phyloP scores from a whole-genome alignment of 257 asterid genomes.

The Solanum rostratum region DNA sequence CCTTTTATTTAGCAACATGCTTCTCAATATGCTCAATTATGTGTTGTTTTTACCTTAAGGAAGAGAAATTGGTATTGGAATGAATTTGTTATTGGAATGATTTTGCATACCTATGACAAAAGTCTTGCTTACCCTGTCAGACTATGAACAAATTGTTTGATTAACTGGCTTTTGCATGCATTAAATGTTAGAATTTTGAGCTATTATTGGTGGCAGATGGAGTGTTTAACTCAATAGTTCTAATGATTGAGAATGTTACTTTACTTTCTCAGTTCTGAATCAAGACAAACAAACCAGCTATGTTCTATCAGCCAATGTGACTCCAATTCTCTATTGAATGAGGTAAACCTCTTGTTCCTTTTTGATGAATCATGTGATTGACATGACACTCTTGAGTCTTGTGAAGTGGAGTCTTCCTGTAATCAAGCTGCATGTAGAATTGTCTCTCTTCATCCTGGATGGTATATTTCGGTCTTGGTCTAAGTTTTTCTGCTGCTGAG shows the following conservation, averaged over 20 bases:
- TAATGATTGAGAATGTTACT: constrained; percentile 14
- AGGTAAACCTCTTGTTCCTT: constrained; percentile 39
- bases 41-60: background rate
- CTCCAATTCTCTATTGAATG: constrained; percentile 81
- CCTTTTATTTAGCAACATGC: background rate
- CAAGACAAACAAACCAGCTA: constrained; percentile 78
- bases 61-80: background rate
- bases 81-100: background rate
- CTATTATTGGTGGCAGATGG: background rate
- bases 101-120: background rate
- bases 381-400: background rate
- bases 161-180: background rate
- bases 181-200: background rate
- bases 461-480: background rate
- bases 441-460: background rate
- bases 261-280: constrained; percentile 61
- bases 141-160: background rate
- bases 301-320: constrained; percentile 97
- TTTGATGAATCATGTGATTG: background rate
- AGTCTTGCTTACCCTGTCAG: background rate
- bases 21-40: background rate
- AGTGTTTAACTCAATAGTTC: background rate
- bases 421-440: background rate
- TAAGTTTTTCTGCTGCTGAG: background rate
- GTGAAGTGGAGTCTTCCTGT: background rate